A percentile compares a stretch with the other conserved stretches of the same genome.
Evolutionary conservation across 1,139 yeast species (phyloP).

Genomic region (Magnusiomyces ingens): DNA sequence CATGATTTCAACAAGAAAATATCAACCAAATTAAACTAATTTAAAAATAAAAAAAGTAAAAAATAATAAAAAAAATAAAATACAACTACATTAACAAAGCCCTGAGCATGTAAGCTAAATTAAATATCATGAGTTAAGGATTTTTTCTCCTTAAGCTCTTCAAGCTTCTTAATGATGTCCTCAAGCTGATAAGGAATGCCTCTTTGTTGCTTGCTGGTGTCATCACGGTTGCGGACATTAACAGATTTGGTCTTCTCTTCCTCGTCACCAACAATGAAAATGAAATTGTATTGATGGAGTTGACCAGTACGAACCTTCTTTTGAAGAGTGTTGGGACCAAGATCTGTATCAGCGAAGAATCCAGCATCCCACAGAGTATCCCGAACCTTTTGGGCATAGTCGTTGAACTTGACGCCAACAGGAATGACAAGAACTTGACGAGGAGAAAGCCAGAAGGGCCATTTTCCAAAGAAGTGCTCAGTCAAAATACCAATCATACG

Average conservation of each 20-base stretch:
- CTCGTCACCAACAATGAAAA: slow-evolving; percentile 93
- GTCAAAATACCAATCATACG: slow-evolving; percentile 97
- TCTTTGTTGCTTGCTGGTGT: slow-evolving; percentile 78
- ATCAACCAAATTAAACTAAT: too few species aligned
- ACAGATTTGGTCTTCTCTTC: slow-evolving; percentile 74
- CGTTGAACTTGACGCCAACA: slow-evolving; percentile 86
- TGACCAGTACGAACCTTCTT: slow-evolving; percentile 97
- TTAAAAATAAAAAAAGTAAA: neutral
- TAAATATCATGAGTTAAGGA: slow-evolving; percentile 15
- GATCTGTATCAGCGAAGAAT: slow-evolving; percentile 86
- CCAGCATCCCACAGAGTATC: slow-evolving; percentile 60
- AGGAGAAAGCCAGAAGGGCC: slow-evolving; percentile 99
- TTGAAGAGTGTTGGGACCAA: slow-evolving; percentile 89
- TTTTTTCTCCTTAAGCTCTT: slow-evolving; percentile 36
- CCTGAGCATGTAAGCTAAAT: neutral
- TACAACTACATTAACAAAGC: too few species aligned
- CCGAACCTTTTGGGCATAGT: slow-evolving; percentile 76
- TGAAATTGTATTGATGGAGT: slow-evolving; percentile 83
- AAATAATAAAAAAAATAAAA: neutral
- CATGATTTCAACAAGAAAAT: too few species aligned
- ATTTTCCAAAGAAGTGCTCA: slow-evolving; percentile 94
- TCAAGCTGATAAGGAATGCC: slow-evolving; percentile 71
- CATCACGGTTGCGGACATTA: slow-evolving; percentile 90
- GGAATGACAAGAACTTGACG: slow-evolving; percentile 94
- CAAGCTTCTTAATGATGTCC: slow-evolving; percentile 61